phyloP scores from a whole-genome alignment of 495 filamentous ascomycete genomes.

The Corynascus novoguineensis region DNA sequence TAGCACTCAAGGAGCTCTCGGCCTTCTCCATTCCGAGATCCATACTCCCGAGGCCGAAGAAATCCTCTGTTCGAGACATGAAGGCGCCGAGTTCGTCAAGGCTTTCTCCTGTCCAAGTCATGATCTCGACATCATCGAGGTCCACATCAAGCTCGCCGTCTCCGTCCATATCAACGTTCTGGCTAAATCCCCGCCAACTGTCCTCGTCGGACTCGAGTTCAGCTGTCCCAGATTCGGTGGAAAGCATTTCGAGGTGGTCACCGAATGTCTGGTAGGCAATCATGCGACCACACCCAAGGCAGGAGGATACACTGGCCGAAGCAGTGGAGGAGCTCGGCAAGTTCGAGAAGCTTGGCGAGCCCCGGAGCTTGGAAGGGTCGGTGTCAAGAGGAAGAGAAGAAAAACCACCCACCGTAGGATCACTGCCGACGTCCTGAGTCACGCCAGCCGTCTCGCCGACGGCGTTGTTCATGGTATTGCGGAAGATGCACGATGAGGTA shows the following conservation, averaged over 20 bases:
- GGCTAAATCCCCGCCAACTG: not conserved
- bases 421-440: slow-evolving; percentile 89
- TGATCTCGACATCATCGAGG: slow-evolving; percentile 14
- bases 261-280: slow-evolving; percentile 18
- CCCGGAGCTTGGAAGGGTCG: not conserved
- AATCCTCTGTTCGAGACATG: slow-evolving; percentile 10
- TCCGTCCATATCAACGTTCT: not conserved
- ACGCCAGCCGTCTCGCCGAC: slow-evolving; percentile 95
- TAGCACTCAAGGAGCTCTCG: not conserved
- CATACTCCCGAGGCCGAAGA: slow-evolving; percentile 19
- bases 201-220: not conserved
- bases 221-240: not conserved
- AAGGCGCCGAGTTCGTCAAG: slow-evolving; percentile 8
- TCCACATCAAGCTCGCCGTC: slow-evolving; percentile 9
- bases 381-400: slow-evolving; percentile 27
- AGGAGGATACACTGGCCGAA: slow-evolving; percentile 15
- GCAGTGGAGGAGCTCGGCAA: not conserved
- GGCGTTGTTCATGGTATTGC: slow-evolving; percentile 81
- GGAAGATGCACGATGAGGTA: slow-evolving; percentile 80
- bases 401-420: slow-evolving; percentile 87
- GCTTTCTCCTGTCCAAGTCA: slow-evolving; percentile 7
- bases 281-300: slow-evolving; percentile 18
- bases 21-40: not conserved
- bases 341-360: not conserved
- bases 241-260: slow-evolving; percentile 12